phyloP scores from a whole-genome alignment of 2,329 filamentous ascomycete species.

The Sclerotinia trifoliorum region DNA sequence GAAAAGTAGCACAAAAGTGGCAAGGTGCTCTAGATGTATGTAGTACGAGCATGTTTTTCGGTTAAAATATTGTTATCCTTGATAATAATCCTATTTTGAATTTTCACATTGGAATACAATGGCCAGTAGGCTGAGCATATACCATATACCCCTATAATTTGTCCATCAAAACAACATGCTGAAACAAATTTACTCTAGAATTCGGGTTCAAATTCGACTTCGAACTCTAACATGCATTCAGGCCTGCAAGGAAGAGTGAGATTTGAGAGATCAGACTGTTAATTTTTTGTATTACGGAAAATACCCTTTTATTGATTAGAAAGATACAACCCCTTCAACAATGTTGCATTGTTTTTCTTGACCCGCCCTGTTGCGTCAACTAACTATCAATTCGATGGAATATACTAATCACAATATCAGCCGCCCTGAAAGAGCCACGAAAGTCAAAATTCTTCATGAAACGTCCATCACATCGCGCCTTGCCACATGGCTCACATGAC shows the following conservation, averaged over 20 bases:
- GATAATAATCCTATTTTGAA: too few species aligned
- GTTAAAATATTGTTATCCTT: too few species aligned
- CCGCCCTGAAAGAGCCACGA: neutral
- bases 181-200: too few species aligned
- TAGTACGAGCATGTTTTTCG: too few species aligned
- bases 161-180: too few species aligned
- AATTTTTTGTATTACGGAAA: neutral
- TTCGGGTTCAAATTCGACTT: neutral
- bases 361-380: neutral
- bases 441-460: neutral
- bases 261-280: neutral
- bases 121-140: too few species aligned
- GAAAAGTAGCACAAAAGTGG: too few species aligned
- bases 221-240: neutral
- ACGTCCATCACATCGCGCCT: neutral
- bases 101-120: too few species aligned
- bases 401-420: neutral
- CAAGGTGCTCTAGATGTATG: too few species aligned
- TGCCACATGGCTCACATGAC: conserved; percentile 3
- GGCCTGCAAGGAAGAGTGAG: neutral
- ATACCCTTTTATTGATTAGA: neutral
- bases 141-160: too few species aligned
- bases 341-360: neutral
- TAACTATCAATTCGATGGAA: neutral
- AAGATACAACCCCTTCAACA: neutral